phyloP scores from a whole-genome alignment of 2,329 filamentous ascomycete genomes.

The Tolypocladium paradoxum region DNA sequence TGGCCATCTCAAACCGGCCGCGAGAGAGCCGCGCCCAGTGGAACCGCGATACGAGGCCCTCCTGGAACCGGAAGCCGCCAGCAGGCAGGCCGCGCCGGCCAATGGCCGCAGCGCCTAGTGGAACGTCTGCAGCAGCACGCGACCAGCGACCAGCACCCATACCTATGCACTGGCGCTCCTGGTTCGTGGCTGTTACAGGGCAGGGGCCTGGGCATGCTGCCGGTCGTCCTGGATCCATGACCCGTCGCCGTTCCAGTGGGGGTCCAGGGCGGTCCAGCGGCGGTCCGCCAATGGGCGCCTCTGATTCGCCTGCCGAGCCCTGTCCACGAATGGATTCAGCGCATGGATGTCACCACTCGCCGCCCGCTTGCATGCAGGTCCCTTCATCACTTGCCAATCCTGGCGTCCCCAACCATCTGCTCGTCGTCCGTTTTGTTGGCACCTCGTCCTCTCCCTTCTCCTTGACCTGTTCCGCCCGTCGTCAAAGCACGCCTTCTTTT shows the following conservation, averaged over 20 bases:
- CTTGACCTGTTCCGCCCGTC: neutral
- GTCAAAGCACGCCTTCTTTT: neutral
- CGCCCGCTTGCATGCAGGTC: neutral
- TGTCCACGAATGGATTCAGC: neutral
- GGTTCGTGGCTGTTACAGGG: slow-evolving; percentile 2
- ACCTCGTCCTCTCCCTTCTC: neutral
- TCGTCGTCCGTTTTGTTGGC: neutral
- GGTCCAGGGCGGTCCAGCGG: neutral
- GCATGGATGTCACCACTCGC: neutral
- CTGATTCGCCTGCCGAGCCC: neutral
- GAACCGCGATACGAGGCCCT: neutral
- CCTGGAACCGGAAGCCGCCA: neutral
- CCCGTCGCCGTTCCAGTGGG: neutral
- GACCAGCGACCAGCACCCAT: neutral
- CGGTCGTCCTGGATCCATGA: neutral
- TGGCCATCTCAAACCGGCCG: neutral
- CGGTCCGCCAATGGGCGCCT: neutral
- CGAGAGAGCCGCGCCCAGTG: neutral
- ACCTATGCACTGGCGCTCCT: slow-evolving; percentile 1
- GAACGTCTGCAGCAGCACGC: neutral
- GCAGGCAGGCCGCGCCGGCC: neutral
- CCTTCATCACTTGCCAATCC: neutral
- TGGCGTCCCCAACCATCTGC: slow-evolving; percentile 1
- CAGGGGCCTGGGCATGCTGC: neutral
- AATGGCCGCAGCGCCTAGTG: neutral